Conservation (phyloP, 225 moss, liverwort and hornwort species). For the Polytrichum commune region DNA sequence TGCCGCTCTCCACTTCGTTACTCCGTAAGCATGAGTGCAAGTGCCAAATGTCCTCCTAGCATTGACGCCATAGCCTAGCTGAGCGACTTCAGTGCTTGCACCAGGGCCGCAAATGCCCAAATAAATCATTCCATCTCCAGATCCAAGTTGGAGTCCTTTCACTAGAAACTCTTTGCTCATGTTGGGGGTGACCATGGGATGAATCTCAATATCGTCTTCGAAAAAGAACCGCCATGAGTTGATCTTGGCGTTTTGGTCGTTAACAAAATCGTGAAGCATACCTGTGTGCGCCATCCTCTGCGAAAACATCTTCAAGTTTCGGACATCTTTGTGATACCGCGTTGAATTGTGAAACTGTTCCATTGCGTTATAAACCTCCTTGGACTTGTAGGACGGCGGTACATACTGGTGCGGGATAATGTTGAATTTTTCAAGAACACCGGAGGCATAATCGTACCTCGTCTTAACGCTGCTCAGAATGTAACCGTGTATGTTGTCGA, state of each 20-base stretch:
- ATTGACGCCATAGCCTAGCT: neutral
- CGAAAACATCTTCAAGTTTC: slow-evolving; percentile 17
- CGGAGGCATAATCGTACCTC: slow-evolving; percentile 8
- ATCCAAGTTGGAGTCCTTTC: slow-evolving; percentile 7
- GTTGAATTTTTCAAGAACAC: slow-evolving; percentile 6
- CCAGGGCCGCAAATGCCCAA: slow-evolving; percentile 13
- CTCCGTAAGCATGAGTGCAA: slow-evolving; percentile 17
- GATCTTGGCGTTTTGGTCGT: slow-evolving; percentile 12
- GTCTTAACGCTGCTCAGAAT: slow-evolving; percentile 5
- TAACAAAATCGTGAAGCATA: slow-evolving; percentile 10
- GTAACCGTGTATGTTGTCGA: slow-evolving; percentile 5
- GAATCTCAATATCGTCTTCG: slow-evolving; percentile 16
- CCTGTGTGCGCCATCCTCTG: slow-evolving; percentile 5
- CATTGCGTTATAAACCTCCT: slow-evolving; percentile 11
- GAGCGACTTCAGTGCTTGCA: neutral
- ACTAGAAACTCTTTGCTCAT: neutral
- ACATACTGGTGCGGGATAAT: slow-evolving; percentile 11
- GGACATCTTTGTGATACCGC: neutral
- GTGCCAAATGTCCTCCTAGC: slow-evolving; percentile 5
- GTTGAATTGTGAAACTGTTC: slow-evolving; percentile 6
- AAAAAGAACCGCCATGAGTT: slow-evolving; percentile 16
- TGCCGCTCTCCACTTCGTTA: slow-evolving; percentile 11
- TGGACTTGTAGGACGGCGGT: slow-evolving; percentile 12
- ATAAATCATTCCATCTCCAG: slow-evolving; percentile 13
- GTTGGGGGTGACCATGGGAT: neutral